These are phyloP conservation scores for Tylopilus sp. DNA, from an alignment of 1,284 basidiomycete genomes.

Conservation along the genomic window DNA sequence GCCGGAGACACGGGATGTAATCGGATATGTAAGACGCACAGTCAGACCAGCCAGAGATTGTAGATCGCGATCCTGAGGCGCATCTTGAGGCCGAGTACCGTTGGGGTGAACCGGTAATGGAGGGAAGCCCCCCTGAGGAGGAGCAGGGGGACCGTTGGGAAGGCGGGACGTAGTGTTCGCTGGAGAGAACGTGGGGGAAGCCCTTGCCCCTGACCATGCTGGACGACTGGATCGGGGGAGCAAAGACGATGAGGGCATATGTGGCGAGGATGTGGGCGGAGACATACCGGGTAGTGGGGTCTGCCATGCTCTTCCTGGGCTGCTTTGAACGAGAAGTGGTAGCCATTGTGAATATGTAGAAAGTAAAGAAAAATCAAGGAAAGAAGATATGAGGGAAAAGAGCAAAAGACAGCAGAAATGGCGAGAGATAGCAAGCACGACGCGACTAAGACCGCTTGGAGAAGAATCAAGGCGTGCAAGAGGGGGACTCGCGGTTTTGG, in stretches of 20 bases:
- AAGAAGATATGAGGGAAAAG: constrained; percentile 27
- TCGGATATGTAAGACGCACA: constrained; percentile 40
- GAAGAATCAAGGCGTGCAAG: constrained; percentile 24
- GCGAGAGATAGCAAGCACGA: constrained; percentile 36
- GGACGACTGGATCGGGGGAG: constrained; percentile 42
- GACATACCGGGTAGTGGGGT: constrained; percentile 53
- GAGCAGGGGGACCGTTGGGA: constrained; percentile 39
- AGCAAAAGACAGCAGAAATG: constrained; percentile 33
- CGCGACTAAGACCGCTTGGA: constrained; percentile 29
- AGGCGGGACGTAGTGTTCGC: constrained; percentile 46
- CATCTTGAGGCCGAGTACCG: constrained; percentile 42
- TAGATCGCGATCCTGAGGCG: constrained; percentile 51
- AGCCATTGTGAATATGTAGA: constrained; percentile 45
- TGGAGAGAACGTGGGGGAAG: constrained; percentile 63
- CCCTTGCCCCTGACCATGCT: constrained; percentile 61
- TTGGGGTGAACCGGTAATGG: constrained; percentile 46
- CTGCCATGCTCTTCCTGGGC: constrained; percentile 52
- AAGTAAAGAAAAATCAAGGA: constrained; percentile 33
- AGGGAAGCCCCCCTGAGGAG: constrained; percentile 44
- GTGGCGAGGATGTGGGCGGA: constrained; percentile 14
- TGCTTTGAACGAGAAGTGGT: constrained; percentile 56
- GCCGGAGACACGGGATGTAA: constrained; percentile 16
- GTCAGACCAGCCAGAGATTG: constrained; percentile 60
- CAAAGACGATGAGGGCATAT: constrained; percentile 12
- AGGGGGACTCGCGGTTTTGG: constrained; percentile 18